These are phyloP conservation scores for Solanum sitiens DNA, from an alignment of 257 asterid genomes.

Conservation along the genomic window DNA sequence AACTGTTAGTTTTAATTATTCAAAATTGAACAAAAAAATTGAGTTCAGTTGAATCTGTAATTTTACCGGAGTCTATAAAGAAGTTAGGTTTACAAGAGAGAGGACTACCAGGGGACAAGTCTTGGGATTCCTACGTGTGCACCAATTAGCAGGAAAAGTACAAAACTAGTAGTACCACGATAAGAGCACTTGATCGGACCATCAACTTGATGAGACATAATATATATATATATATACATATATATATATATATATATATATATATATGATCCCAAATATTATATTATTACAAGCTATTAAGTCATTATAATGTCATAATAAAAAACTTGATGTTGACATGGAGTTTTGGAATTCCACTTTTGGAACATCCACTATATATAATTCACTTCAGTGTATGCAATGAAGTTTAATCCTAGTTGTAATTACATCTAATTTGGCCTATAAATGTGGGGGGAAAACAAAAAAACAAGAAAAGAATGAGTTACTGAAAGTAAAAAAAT, in stretches of 20 bases:
- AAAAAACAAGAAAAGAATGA: too few species aligned
- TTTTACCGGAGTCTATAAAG: neutral
- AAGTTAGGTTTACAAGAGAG: conserved; percentile 17
- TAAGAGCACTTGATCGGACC: neutral
- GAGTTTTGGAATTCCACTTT: neutral
- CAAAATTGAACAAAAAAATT: rapidly evolving
- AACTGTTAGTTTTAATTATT: too few species aligned
- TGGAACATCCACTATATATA: conserved; percentile 1
- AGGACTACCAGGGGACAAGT: neutral
- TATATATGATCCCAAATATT: neutral
- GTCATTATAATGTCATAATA: neutral
- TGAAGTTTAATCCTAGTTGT: neutral
- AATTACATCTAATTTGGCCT: too few species aligned
- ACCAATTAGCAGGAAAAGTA: conserved; percentile 15
- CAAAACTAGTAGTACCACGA: neutral
- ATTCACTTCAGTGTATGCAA: neutral
- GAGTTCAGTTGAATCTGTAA: too few species aligned
- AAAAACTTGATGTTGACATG: neutral
- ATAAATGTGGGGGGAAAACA: too few species aligned
- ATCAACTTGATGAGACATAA: neutral
- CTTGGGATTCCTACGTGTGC: conserved; percentile 48
- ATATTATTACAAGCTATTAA: neutral
- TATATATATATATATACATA: too few species aligned
- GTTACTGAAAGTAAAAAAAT: too few species aligned
- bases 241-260: too few species aligned